Base-by-base conservation (phyloP, 1,284 basidiomycete genomes). In the Puccinia horiana region DNA sequence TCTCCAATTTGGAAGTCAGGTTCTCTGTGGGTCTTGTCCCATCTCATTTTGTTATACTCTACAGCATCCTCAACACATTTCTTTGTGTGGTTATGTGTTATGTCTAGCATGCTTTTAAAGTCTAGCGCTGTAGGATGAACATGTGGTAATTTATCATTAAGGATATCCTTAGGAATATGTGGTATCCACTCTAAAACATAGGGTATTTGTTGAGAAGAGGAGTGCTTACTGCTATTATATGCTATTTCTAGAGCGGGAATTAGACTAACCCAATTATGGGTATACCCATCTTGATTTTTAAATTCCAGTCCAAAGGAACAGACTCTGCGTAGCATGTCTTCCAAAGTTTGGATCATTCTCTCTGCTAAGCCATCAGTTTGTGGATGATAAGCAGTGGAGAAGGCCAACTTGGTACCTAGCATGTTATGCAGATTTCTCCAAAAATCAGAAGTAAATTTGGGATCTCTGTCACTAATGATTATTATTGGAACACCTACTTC, bases 261-360 rank as follows among this genome's bases (percentile, higher is more conserved):
- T 6, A 75, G 72, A 14, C 44, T 75, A 35, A 49, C 52, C 47
- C 44, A 75, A 35, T 75, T 47, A 54, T 75, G 72, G 9, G 72
- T 75, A 49, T 72, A 72, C 18, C 69, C 69, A 72, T 72, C 69
- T 14, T 72, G 9, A n/a, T 29, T 44, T 29, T 74, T 37, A 32
- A 52, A 49, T 35, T 74, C 52, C n/a, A 72, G 29, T 29, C 69
- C 69, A 72, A 37, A 72, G 12, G 69, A 32, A 72, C 69, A 72
- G 26, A 44, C 6, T 44, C 69, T 72, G 12, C 37, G 5, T 3
- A 72, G 6, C 11, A 72, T 42, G 9, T 72, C 69, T 72, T 72
- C 69, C 3, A 42, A n/a, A 44, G 35, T 44, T n/a, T 72, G 69
- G 5, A 72, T 72, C 69, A 44, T 72, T 29, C 69, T 72, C 29